These are phyloP conservation scores for Fusarium caatingaense DNA, from an alignment of 2,329 filamentous ascomycete species.

Conservation along the genomic window DNA sequence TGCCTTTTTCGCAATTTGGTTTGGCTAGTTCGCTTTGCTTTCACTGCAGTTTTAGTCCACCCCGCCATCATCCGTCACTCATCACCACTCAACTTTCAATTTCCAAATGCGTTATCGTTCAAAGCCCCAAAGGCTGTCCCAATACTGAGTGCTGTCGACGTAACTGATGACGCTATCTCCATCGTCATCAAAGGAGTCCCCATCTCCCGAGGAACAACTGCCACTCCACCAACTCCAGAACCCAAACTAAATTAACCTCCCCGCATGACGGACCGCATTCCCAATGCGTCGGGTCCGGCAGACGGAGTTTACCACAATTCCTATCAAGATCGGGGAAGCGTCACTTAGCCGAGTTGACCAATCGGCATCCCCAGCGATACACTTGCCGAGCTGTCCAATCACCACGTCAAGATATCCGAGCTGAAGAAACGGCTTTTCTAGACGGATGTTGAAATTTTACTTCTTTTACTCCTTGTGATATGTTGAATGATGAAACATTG, in stretches of 20 bases:
- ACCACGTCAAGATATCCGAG: not conserved
- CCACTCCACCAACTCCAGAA: too few relatives aligned
- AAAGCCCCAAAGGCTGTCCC: fast-evolving
- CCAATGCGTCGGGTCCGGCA: constrained; percentile 1
- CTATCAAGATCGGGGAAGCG: not conserved
- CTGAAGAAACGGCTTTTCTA: constrained; percentile 7
- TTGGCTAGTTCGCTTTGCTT: too few relatives aligned
- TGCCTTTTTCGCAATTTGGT: too few relatives aligned
- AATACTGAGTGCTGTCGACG: fast-evolving
- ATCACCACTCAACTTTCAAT: too few relatives aligned
- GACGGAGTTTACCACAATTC: not conserved
- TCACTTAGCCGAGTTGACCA: constrained; percentile 29
- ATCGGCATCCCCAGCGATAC: constrained; percentile 18
- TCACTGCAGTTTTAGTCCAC: too few relatives aligned
- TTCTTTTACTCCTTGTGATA: not conserved
- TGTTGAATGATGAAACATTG: not conserved
- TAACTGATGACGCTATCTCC: not conserved
- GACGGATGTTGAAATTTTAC: constrained; percentile 5
- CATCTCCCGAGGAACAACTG: not conserved
- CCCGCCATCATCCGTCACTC: too few relatives aligned
- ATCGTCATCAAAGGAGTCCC: not conserved
- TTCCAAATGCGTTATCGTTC: fast-evolving
- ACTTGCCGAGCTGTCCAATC: constrained; percentile 38
- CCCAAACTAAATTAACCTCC: not conserved
- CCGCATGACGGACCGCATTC: not conserved